Conservation (phyloP, 148 eudicot genomes). For the Heliosperma pusillum region DNA sequence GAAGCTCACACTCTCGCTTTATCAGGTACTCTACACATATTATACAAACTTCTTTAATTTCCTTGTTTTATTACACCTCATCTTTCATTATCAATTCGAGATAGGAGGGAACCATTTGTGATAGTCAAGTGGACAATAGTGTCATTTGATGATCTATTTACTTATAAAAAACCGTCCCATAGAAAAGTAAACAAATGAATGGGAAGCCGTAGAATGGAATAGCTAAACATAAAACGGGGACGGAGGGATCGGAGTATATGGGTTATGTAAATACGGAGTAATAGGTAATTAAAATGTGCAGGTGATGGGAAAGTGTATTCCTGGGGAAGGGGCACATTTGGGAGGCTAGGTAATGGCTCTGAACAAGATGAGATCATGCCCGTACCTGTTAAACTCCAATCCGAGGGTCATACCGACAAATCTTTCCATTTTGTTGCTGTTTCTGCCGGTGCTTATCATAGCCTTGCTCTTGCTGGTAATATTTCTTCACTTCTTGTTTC, state of each 20-base stretch:
- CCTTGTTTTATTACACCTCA: neutral
- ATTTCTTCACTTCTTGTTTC: neutral
- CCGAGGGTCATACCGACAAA: neutral
- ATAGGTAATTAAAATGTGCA: neutral
- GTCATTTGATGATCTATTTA: too few species aligned
- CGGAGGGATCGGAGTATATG: neutral
- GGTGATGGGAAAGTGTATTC: constrained; percentile 64
- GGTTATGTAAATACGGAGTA: neutral
- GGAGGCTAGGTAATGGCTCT: constrained; percentile 73
- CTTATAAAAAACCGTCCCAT: too few species aligned
- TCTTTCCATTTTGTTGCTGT: constrained; percentile 41
- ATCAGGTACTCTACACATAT: constrained; percentile 28
- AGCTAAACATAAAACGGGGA: too few species aligned
- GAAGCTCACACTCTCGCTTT: constrained; percentile 88
- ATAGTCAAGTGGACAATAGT: too few species aligned
- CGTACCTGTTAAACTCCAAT: constrained; percentile 33
- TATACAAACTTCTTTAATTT: neutral
- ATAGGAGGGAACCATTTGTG: too few species aligned
- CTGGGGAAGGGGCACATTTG: constrained; percentile 88
- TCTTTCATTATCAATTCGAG: too few species aligned
- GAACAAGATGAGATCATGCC: constrained; percentile 51
- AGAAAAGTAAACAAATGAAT: too few species aligned
- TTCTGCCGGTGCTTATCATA: constrained; percentile 85
- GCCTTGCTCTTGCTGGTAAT: constrained; percentile 80
- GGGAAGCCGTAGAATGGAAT: too few species aligned